phyloP scores from a whole-genome alignment of 148 eudicot genomes.

The Agrostemma githago region DNA sequence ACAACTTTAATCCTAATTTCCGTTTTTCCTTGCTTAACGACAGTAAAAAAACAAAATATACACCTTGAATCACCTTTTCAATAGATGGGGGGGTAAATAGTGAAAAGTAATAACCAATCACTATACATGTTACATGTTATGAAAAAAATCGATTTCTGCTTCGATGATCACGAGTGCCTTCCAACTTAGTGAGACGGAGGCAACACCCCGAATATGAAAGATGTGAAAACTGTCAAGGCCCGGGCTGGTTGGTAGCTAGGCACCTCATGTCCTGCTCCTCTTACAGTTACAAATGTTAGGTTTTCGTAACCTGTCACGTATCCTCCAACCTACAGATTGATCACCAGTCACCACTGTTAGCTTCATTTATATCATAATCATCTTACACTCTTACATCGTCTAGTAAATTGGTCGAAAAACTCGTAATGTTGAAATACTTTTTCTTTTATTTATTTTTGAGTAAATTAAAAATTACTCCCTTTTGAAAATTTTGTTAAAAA shows the following conservation, averaged over 20 bases:
- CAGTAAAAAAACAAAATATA: neutral
- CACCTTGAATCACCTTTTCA: neutral
- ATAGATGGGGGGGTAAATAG: neutral
- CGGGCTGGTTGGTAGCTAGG: slow-evolving; percentile 16
- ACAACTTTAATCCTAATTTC: neutral
- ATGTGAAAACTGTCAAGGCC: slow-evolving; percentile 10
- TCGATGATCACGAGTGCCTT: neutral
- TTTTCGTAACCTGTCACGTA: slow-evolving; percentile 10
- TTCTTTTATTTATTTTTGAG: no score
- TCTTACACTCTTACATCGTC: neutral
- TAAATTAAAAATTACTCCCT: no score
- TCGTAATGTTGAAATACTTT: no score
- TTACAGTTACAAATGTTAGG: slow-evolving; percentile 13
- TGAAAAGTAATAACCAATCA: neutral
- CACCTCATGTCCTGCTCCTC: slow-evolving; percentile 21
- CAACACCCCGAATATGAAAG: slow-evolving; percentile 1
- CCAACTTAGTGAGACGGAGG: neutral
- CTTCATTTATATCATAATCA: neutral
- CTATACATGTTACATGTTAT: neutral
- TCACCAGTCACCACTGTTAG: neutral
- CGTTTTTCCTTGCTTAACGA: neutral
- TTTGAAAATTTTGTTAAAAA: no score
- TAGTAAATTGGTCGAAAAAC: no score
- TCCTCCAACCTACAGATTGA: slow-evolving; percentile 10
- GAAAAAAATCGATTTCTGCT: neutral